Base-by-base conservation (phyloP, 192 early-diverging fungal genomes). In the Funneliformis mosseae region DNA sequence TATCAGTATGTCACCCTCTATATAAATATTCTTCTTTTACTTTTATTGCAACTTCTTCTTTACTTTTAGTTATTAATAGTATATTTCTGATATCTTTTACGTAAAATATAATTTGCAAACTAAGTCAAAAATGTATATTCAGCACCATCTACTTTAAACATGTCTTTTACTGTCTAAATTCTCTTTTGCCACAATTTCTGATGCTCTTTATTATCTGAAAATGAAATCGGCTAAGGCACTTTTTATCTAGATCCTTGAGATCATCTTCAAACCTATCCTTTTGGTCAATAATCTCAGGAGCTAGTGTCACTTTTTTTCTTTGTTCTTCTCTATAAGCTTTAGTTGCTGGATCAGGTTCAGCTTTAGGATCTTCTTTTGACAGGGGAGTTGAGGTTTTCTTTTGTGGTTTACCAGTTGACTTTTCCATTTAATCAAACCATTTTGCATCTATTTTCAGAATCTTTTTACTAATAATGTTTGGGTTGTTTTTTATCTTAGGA, bases 51-150 rank as follows among this genome's bases (percentile, higher is more conserved):
- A 23, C 41, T 72, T 45, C 0, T 8, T 72, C n/a, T 43, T 11
- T 7, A n/a, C 33, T 72, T 45, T n/a, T 23, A 42, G 41, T 10
- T 72, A 14, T 14, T 27, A 64, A 64, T 64, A 70, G 18, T 12
- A 38, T 43, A 11, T n/a, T 70, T 12, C 7, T 43, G 1, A 70
- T n/a, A n/a, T n/a, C n/a, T n/a, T n/a, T n/a, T n/a, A n/a, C n/a
- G n/a, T n/a, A n/a, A n/a, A n/a, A n/a, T n/a, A n/a, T n/a, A n/a
- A 38, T 42, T 70, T 76, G 74, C 33, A 76, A 76, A 76, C 38
- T n/a, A n/a, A n/a, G n/a, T n/a, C n/a, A n/a, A n/a, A n/a, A n/a
- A n/a, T n/a, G n/a, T n/a, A n/a, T n/a, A n/a, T n/a, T n/a, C n/a
- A n/a, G n/a, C n/a, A n/a, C n/a, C n/a, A n/a, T n/a, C n/a, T n/a